Evolutionary conservation across 345 rosid genomes (phyloP), one percentile per base, ranked within the genome.

Genomic region (Sapria himalayana): DNA sequence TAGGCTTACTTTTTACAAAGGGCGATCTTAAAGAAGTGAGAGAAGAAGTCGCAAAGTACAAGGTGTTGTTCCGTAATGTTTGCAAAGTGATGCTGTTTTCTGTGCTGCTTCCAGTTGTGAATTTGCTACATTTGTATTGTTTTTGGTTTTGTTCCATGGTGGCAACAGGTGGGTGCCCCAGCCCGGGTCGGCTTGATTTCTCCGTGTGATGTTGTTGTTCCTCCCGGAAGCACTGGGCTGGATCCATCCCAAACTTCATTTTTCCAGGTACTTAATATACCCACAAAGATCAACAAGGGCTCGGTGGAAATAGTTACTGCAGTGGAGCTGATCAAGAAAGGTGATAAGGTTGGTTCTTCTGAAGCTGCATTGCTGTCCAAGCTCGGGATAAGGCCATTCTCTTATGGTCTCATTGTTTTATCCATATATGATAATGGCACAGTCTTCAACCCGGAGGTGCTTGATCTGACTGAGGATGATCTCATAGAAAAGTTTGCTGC

Each of bases 261-360:
- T 70, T 86, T 86, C 70, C 92, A 86, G 93, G 92, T 86, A 48
- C 85, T 86, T 7, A 86, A 86, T 56, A 86, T 86, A 37, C 92
- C 97, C 0, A 86, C 97, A 32, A 86, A 86, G 66, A 86, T 86
- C 72, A 86, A 86, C 76, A 86, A 86, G 79, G 97, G 97, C 50
- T 78, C 92, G 19, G 94, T 86, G 3, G 97, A 86, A 71, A 86
- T 86, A 50, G 72, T 86, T 45, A 76, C 94, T 40, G 78, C 91
- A 1, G 94, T 86, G 41, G 94, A 86, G 61, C 79, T 86, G 34
- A 76, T 81, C 52, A 86, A 63, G 78, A 81, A 86, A 65, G 97
- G 97, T 3, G 97, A 86, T 12, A 81, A 86, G 60, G 94, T 81
- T 19, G 94, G 94, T 13, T 86, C 97, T 33, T 81, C 97, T 12